phyloP scores from a whole-genome alignment of 108 stramenopile genomes.

The Stephanodiscus triporus region DNA sequence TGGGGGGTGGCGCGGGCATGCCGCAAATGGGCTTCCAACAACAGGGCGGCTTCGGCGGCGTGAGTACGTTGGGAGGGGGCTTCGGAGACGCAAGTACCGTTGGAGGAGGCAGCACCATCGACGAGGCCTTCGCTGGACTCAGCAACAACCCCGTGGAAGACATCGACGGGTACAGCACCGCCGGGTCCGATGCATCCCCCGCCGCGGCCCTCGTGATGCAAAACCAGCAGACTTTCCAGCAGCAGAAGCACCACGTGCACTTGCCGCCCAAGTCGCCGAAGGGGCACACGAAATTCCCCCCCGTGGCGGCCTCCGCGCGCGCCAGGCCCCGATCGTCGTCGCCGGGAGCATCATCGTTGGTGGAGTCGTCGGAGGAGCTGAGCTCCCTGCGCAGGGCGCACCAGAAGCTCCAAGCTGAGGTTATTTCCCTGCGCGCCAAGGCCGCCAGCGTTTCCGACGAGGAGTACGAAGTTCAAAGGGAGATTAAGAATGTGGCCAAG shows the following conservation, averaged over 20 bases:
- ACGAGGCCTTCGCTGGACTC: slow-evolving; percentile 86
- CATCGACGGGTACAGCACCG: slow-evolving; percentile 33
- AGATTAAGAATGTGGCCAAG: slow-evolving; percentile 58
- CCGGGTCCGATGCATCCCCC: slow-evolving; percentile 6
- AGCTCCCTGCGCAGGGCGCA: slow-evolving; percentile 60
- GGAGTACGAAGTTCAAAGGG: slow-evolving; percentile 71
- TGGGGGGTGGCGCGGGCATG: slow-evolving; percentile 36
- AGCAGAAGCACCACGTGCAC: slow-evolving; percentile 7
- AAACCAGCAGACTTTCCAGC: slow-evolving; percentile 3
- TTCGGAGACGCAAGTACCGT: no score
- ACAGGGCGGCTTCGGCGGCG: slow-evolving; percentile 15
- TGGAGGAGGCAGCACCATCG: slow-evolving; percentile 71
- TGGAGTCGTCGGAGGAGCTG: slow-evolving; percentile 53
- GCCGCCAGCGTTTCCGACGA: slow-evolving; percentile 74
- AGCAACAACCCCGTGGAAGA: slow-evolving; percentile 34
- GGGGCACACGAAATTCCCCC: background rate
- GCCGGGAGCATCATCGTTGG: background rate
- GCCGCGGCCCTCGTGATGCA: background rate
- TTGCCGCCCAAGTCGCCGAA: slow-evolving; percentile 5
- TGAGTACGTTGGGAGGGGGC: no score
- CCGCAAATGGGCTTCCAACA: slow-evolving; percentile 5
- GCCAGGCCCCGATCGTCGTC: background rate
- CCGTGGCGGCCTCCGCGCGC: slow-evolving; percentile 19
- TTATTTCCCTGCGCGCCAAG: slow-evolving; percentile 80
- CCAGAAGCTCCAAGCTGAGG: slow-evolving; percentile 86